Evolutionary conservation across 116 monocot genomes (phyloP), one percentile per base, ranked within the genome.

Genomic region (Papilionanthe hybrid): DNA sequence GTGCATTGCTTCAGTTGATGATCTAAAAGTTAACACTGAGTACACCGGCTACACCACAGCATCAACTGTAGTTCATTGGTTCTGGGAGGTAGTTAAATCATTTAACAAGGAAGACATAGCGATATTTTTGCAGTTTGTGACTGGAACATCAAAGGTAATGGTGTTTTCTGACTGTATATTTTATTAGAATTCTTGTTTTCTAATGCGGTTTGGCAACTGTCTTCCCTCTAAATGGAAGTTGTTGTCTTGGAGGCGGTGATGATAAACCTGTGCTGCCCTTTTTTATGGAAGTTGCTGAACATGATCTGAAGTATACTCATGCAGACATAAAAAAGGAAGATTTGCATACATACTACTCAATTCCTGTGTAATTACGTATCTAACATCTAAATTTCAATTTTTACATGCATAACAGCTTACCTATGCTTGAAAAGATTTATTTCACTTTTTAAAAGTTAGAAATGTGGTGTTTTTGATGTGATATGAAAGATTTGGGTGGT

Each of bases 31-130:
- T 32, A 90, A 87, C 53, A 77, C 87, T 27, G 90, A 90, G 77
- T 90, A 90, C 76, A 90, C 86, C 72, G 90, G 90, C 12, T 90
- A 87, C 50, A 78, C 90, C 20, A 72, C 83, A 50, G 90, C 83
- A 76, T 87, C 87, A 72, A 66, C 78, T n/a, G 78, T 85, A 75
- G 80, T 90, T 45, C 82, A 85, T 17, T 90, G 90, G 90, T 90
- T 90, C 55, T 90, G 90, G 90, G 90, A 90, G 66, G 90, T 90
- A 42, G 87, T 85, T 23, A 90, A 87, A 76, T 75, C 81, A 75
- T 90, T 90, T 41, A 90, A 66, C 83, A 90, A 90, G 85, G 90
- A 90, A 66, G 90, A 90, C 65, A 90, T 80, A 83, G 90, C 90
- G 49, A 84, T 85, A 63, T 55, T 90, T 42, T 81, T 90, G 28